These are phyloP conservation scores for Lachancea dasiensis DNA, from an alignment of 805 yeast species.

Conservation along the genomic window DNA sequence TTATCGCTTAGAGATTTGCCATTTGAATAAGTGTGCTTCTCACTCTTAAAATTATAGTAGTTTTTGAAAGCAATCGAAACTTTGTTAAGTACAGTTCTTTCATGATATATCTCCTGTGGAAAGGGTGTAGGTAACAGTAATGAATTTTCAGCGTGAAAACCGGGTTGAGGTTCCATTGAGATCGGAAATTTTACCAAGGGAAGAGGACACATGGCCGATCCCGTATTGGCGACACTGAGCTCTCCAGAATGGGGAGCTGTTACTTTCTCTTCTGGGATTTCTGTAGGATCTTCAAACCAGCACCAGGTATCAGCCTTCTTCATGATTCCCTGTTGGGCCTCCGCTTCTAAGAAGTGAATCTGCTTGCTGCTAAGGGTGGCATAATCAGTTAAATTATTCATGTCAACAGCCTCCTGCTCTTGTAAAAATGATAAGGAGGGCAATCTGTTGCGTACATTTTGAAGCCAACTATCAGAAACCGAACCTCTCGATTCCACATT, in stretches of 20 bases:
- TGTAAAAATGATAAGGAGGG: conserved; percentile 5
- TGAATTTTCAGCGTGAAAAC: conserved; percentile 24
- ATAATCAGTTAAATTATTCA: conserved; percentile 21
- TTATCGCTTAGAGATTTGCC: conserved; percentile 15
- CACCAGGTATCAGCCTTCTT: conserved; percentile 27
- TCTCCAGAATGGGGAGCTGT: conserved; percentile 20
- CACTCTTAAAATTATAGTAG: conserved; percentile 35
- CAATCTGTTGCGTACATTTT: not conserved
- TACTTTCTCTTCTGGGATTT: conserved; percentile 10
- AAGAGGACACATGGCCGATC: conserved; percentile 26
- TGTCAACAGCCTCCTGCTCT: conserved; percentile 7
- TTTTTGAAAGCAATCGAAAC: conserved; percentile 32
- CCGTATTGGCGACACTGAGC: conserved; percentile 26
- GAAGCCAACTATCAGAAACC: too few relatives aligned
- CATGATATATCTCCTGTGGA: conserved; percentile 27
- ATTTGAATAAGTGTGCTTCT: conserved; percentile 35
- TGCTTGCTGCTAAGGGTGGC: conserved; percentile 26
- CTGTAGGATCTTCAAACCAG: conserved; percentile 29
- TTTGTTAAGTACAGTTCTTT: conserved; percentile 31
- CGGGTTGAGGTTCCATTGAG: conserved; percentile 15
- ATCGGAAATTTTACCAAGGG: conserved; percentile 23
- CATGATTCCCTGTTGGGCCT: conserved; percentile 21
- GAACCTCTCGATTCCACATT: not conserved
- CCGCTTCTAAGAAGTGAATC: conserved; percentile 21
- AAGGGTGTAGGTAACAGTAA: conserved; percentile 28